Base-by-base conservation (phyloP, 148 eudicot genomes). In the Polygonum maritimum region DNA sequence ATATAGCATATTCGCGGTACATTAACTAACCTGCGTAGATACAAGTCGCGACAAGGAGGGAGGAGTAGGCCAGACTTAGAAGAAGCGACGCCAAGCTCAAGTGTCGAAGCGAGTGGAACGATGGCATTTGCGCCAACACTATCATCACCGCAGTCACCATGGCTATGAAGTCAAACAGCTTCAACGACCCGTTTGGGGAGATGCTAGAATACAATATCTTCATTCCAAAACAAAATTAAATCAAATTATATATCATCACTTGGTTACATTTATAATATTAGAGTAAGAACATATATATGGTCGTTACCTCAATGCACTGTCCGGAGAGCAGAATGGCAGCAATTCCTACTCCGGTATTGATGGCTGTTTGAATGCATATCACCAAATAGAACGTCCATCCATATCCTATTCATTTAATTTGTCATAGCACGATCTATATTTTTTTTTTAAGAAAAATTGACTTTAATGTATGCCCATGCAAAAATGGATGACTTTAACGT, bases 361-460 rank as follows among this genome's bases (percentile, higher is more conserved):
- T 90, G 13, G 97, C 92, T n/a, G 94, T 89, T 81, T 95, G 98
- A 75, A 95, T 89, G 79, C 74, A 86, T 69, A 95, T 80, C 33
- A 95, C 98, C 47, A 92, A 89, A 80, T 95, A 95, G 77, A 86
- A 95, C 96, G 92, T 95, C 92, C 94, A 85, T 36, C 98, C 96
- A 7, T 87, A 88, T n/a, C 98, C 98, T 95, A 48, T 40, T 71
- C 0, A 40, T 40, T 40, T 44, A 40, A 40, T 40, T 40, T 44
- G 47, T 44, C 45, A 41, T 5, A 41, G 45, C 45, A 41, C 45
- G 8, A 7, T 6, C 45, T 6, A 40, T n/a, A 26, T 26, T 26
- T 26, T 0, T 26, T 26, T 26, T 41, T 9, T 0, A 5, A 41
- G 7, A 6, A 41, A 5, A 41, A 5, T 41, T 41, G 45, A 41